Evolutionary conservation across 352 stramenopile species (phyloP), one percentile per base, ranked within the genome.

Genomic region (Pythium pectinolyticum): DNA sequence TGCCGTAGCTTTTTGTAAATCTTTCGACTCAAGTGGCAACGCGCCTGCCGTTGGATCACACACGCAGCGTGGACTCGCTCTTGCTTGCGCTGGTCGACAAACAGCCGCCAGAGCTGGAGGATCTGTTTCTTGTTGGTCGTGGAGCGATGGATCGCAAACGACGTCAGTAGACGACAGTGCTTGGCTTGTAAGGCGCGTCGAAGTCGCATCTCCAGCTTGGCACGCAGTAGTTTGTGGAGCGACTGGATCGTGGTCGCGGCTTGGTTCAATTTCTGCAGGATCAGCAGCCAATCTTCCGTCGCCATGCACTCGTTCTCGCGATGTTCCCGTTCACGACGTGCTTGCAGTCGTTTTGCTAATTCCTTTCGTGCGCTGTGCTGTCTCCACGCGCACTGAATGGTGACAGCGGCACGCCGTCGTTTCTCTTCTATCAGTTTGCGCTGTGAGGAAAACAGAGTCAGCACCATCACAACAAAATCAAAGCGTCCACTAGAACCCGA

Each of bases 351-450:
- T 8, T 50, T 52, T 10, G 28, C 47, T 19, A 83, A 62, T 30
- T 77, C 39, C 5, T 52, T 15, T 2, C 65, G 62, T n/a, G 76
- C 70, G 25, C 45, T 20, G 39, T 69, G 66, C 24, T 69, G 50
- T 27, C 73, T 64, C 80, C 74, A 89, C 3, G 66, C 62, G 41
- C 78, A 78, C 61, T 89, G 80, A 48, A 91, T 83, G 4, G 59
- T 52, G 15, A 73, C 41, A 22, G 69, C 71, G 17, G 67, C 71
- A 2, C 52, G n/a, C n/a, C 70, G 54, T 4, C 69, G 69, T 45
- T 71, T 70, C 25, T 64, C 63, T n/a, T 70, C 63, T 24, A 80
- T 32, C 32, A 88, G 52, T 11, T 63, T 37, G 17, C 35, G 40
- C 47, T 80, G 15, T 27, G 12, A 22, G n/a, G 5, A 55, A 8